Percentiles rank a stretch among this genome's conserved stretches.
Evolutionary conservation across 2,329 filamentous ascomycete genomes (phyloP).

Genomic region (Aureobasidium namibiae): DNA sequence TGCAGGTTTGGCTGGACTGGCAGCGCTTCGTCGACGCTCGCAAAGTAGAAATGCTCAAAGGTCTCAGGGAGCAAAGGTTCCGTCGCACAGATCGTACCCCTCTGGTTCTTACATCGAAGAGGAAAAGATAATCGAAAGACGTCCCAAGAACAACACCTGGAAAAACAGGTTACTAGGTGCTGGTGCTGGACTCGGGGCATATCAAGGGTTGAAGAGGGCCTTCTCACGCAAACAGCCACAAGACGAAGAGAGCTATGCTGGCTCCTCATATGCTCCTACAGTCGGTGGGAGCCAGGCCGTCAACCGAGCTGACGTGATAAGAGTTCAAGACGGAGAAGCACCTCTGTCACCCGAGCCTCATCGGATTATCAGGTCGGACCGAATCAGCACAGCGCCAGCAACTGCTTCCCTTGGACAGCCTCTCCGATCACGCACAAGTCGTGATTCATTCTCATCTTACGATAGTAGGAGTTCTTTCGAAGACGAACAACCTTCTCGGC

Average conservation of each 20-base stretch:
- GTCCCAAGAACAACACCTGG: constrained; percentile 33
- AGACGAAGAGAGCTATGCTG: constrained; percentile 45
- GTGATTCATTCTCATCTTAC: constrained; percentile 15
- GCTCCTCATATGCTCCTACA: constrained; percentile 40
- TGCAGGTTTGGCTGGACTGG: constrained; percentile 48
- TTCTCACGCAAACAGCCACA: constrained; percentile 44
- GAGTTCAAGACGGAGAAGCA: constrained; percentile 34
- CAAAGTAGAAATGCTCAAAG: constrained; percentile 20
- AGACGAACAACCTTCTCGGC: constrained; percentile 8
- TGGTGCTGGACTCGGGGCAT: constrained; percentile 36
- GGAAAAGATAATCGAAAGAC: constrained; percentile 28
- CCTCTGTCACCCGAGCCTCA: constrained; percentile 14
- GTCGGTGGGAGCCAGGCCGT: constrained; percentile 37
- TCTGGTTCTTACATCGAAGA: constrained; percentile 21
- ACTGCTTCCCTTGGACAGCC: background rate
- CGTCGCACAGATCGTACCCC: constrained; percentile 3
- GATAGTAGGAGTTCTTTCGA: constrained; percentile 14
- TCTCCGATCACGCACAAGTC: constrained; percentile 12
- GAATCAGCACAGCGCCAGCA: background rate
- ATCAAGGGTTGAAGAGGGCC: constrained; percentile 41
- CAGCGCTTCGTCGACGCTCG: constrained; percentile 33
- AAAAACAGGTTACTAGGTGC: constrained; percentile 37
- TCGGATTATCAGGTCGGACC: constrained; percentile 4
- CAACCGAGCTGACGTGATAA: constrained; percentile 39
- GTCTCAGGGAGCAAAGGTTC: constrained; percentile 29